Base-by-base conservation (phyloP, 2,329 filamentous ascomycete genomes). In the Fusarium sp. region DNA sequence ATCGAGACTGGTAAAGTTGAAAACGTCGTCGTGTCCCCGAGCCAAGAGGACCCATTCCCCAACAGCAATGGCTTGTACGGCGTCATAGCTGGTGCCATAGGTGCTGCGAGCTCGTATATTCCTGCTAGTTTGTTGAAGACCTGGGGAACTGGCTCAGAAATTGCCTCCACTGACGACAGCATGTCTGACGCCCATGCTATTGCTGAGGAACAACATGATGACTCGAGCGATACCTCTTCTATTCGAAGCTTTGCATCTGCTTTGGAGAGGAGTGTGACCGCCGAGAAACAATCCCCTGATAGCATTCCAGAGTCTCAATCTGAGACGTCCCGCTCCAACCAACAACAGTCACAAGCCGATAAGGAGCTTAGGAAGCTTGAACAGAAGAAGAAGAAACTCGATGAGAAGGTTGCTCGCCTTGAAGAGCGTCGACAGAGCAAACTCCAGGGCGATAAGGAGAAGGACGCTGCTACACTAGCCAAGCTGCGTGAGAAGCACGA, bases 291-390 rank as follows among this genome's bases (percentile, higher is more conserved):
- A 15, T 64, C 48, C 10, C 59, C 69, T 6, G 74, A 67, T 28
- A 79, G 66, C 54, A 52, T 69, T 6, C 63, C 71, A 4, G 76
- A 72, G 51, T 76, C 69, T 26, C 66, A 73, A 20, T 85, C 82
- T 2, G 80, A 82, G 34, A 82, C 83, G 4, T 82, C 83, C 4
- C 76, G 71, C 39, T 76, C 59, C 11, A 75, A 72, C 9, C 58
- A 31, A 18, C 40, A 61, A 61, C 64, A 75, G 67, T 59, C 76
- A 69, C 39, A 77, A 55, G 46, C 75, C 68, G 89, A 92, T 28
- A 91, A 89, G 72, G 89, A 92, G 70, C 83, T 94, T 5, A 81
- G 83, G 61, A 91, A 90, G 74, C 84, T 92, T 10, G 83, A 88
- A 46, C 84, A 88, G 17, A 87, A 87, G 58, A 87, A 87, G 10